These are phyloP conservation scores for Colletotrichum sojae DNA, from an alignment of 2,329 filamentous ascomycete species.

Conservation along the genomic window DNA sequence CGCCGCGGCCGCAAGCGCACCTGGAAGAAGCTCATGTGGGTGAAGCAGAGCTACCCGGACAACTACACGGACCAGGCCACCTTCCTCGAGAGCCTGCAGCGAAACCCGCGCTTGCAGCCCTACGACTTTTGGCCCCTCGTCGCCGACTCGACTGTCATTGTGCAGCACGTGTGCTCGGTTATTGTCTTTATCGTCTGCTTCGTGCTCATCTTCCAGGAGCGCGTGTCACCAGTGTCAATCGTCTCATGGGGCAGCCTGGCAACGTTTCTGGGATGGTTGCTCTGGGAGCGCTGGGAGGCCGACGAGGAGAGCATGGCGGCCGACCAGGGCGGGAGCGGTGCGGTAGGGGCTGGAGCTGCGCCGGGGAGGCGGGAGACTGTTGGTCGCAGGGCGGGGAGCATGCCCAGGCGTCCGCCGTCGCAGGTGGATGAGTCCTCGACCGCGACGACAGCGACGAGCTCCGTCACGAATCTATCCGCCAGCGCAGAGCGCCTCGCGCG, in stretches of 20 bases:
- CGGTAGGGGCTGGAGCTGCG: constrained; percentile 46
- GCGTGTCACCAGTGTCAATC: constrained; percentile 90
- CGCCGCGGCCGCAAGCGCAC: constrained; percentile 79
- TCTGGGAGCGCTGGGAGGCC: constrained; percentile 93
- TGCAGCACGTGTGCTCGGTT: constrained; percentile 96
- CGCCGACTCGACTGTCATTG: constrained; percentile 94
- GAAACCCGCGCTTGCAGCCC: constrained; percentile 91
- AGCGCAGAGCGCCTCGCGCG: constrained; percentile 47
- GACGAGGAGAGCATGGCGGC: constrained; percentile 60
- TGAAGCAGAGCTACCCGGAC: constrained; percentile 98
- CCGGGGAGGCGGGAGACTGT: constrained; percentile 51
- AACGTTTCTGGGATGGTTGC: constrained; percentile 88
- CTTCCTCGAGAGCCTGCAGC: constrained; percentile 94
- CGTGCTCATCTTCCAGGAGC: constrained; percentile 87
- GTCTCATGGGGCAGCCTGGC: constrained; percentile 87
- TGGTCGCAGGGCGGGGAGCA: constrained; percentile 53
- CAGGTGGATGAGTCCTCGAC: constrained; percentile 27
- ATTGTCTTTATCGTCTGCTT: constrained; percentile 96
- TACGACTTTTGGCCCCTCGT: constrained; percentile 99
- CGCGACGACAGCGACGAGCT: constrained; percentile 27
- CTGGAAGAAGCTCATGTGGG: constrained; percentile 98
- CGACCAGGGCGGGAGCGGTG: constrained; percentile 51
- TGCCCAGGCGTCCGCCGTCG: constrained; percentile 49
- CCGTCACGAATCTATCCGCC: constrained; percentile 22
- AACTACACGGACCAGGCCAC: constrained; percentile 98